These are phyloP conservation scores for Mycosphaerelloides madeirae DNA, from an alignment of 2,329 filamentous ascomycete genomes.

Conservation along the genomic window DNA sequence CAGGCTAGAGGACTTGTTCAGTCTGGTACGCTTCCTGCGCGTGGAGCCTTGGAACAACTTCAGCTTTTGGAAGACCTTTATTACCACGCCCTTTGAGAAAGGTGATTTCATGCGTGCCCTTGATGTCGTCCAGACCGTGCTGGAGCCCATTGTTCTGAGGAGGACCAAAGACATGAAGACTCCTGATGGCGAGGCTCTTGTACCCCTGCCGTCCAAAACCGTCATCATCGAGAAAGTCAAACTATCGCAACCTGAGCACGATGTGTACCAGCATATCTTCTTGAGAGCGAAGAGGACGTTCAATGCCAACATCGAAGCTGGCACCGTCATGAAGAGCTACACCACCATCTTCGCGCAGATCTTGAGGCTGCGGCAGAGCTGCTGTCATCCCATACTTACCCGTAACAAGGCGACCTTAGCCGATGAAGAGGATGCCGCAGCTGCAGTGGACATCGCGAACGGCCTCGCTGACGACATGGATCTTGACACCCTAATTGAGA, in stretches of 20 bases:
- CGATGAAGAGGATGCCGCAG: constrained; percentile 79
- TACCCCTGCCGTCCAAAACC: constrained; percentile 73
- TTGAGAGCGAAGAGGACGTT: constrained; percentile 78
- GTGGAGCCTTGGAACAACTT: constrained; percentile 99
- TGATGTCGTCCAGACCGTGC: constrained; percentile 92
- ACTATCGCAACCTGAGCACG: constrained; percentile 75
- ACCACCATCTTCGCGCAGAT: constrained; percentile 98
- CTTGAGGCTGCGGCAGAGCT: constrained; percentile 83
- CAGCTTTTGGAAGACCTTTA: constrained; percentile 98
- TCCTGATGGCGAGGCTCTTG: constrained; percentile 73
- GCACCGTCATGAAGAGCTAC: constrained; percentile 90
- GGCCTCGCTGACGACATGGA: constrained; percentile 96
- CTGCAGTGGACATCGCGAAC: constrained; percentile 70
- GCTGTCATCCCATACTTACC: constrained; percentile 87
- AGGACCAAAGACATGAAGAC: constrained; percentile 98
- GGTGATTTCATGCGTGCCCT: constrained; percentile 90
- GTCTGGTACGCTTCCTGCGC: constrained; percentile 81
- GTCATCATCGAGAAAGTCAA: constrained; percentile 86
- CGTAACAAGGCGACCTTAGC: constrained; percentile 78
- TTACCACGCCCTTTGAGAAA: constrained; percentile 93
- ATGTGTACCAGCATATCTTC: constrained; percentile 90
- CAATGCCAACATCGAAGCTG: constrained; percentile 79
- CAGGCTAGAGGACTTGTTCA: constrained; percentile 89
- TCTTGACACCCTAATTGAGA: constrained; percentile 74
- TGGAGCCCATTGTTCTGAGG: constrained; percentile 91